A percentile compares a stretch with the other conserved stretches of the same genome.
phyloP scores from a whole-genome alignment of 2,329 filamentous ascomycete genomes.

The Xylaria sp. region DNA sequence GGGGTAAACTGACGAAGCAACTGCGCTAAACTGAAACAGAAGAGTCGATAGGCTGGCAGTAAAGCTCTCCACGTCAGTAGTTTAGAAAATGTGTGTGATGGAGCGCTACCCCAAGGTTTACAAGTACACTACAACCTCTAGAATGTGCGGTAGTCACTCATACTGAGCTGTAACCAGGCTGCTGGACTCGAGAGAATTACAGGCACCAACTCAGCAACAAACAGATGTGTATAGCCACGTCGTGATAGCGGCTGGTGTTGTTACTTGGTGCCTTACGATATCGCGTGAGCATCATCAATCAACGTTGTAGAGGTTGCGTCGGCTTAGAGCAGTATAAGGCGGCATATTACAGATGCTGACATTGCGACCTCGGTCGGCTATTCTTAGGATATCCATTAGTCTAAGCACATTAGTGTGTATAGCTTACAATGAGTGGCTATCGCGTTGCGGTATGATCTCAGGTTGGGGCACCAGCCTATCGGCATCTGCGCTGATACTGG shows the following conservation, averaged over 20 bases:
- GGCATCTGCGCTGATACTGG: conserved; percentile 15
- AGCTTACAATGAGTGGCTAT: conserved; percentile 7
- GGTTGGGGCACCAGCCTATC: conserved; percentile 17
- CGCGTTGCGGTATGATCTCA: conserved; percentile 11
- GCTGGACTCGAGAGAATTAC: conserved; percentile 8
- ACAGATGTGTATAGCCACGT: conserved; percentile 15
- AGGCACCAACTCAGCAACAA: conserved; percentile 11
- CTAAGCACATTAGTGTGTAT: conserved; percentile 13
- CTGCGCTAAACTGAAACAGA: background rate
- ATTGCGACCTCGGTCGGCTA: conserved; percentile 16
- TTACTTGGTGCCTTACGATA: conserved; percentile 19
- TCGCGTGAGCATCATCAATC: conserved; percentile 11
- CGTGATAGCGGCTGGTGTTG: conserved; percentile 7
- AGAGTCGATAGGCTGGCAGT: conserved; percentile 1
- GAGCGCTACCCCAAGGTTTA: conserved; percentile 20
- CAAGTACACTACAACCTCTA: conserved; percentile 17
- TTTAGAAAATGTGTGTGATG: conserved; percentile 4
- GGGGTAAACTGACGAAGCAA: conserved; percentile 3
- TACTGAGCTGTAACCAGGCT: conserved; percentile 19
- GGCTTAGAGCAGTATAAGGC: conserved; percentile 18
- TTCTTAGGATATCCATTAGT: conserved; percentile 17
- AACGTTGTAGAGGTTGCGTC: conserved; percentile 5
- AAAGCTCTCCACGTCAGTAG: conserved; percentile 24
- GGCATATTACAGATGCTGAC: conserved; percentile 18
- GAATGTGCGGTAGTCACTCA: conserved; percentile 17